Base-by-base conservation (phyloP, 495 filamentous ascomycete species). In the Neurospora terricola region DNA sequence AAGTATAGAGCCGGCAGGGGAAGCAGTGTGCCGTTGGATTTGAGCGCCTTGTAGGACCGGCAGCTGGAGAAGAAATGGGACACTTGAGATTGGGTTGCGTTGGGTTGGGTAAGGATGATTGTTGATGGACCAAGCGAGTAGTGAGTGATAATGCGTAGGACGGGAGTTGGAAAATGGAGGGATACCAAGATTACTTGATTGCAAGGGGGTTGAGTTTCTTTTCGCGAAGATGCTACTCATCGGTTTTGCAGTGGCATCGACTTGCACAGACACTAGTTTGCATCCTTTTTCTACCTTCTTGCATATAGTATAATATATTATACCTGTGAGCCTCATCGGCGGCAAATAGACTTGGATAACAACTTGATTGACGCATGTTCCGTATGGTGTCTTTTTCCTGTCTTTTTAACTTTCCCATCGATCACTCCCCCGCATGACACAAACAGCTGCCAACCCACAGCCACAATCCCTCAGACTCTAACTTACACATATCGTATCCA, bases 1-100 rank as follows among this genome's bases (percentile, higher is more conserved):
- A 87, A 89, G 76, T 99, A 99, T 82, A 86, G 94, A 48, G 96
- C 95, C 36, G 96, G 96, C 10, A 87, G 94, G 79, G 95, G 93
- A 30, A 97, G 93, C 82, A 97, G 92, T 84, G 94, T 99, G 48
- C 96, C 96, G 48, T 86, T 98, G 78, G 93, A 99, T 84, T 82
- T 99, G 78, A 88, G 84, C 73, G 80, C 80, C 12, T 76, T 86
- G 72, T 84, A 59, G 48, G 48, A 59, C 48, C 23, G 48, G 23
- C 21, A 59, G 2, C 5, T 27, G 21, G 23, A 27, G 48, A 59
- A 27, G 21, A 59, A 27, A 14, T 59, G 48, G 48, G 21, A 30
- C 12, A 30, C 48, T 59, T 59, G 45, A 48, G 8, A 48, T 34
- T 34, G 34, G 34, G 34, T 34, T 34, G 34, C 4, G 34, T 11